Base-by-base conservation (phyloP, 1,284 basidiomycete genomes). In the Pterula multifida region DNA sequence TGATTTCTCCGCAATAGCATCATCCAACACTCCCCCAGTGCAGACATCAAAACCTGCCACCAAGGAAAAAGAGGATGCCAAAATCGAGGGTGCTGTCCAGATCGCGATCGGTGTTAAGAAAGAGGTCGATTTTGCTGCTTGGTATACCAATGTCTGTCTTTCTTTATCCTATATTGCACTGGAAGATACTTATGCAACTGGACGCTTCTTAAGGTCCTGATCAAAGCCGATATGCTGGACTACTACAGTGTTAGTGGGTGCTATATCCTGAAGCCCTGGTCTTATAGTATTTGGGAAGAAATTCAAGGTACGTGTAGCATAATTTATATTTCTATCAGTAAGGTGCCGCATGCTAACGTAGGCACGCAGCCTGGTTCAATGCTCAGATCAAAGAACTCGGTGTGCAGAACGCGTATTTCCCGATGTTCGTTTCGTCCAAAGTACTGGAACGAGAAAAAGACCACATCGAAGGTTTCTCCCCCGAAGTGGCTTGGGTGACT, bases 401-500 rank as follows among this genome's bases (percentile, higher is more conserved):
- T 45, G 94, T 98, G 26, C 89, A 96, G 65, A 98, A 98, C 68
- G 85, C 92, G 42, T 99, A 97, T 65, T 99, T 99, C 78, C 96
- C 95, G 13, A 97, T 98, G 92, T 98, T 98, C 61, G 90, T 99
- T 48, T 96, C 93, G 0, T 69, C 78, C 51, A 90, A 90, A 54
- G 90, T 96, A 32, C 79, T 99, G 50, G 94, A 99, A 68, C 78
- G 87, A 47, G 95, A 99, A 67, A 98, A 98, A 73, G 87, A 98
- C 61, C 95, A 99, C 67, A 93, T 99, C 56, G 96, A 98, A 65
- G 95, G 95, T n/a, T 99, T 99, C 67, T 96, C 95, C 55, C 94
- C 95, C 1, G 95, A 99, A 68, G 96, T 99, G 28, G 96, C 95
- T 23, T 99, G 95, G 96, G 96, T 99, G 50, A 99, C 96, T 44